Evolutionary conservation across 2,329 filamentous ascomycete genomes (phyloP), one percentile per base, ranked within the genome.

Genomic region (Colletotrichum chrysophilum): DNA sequence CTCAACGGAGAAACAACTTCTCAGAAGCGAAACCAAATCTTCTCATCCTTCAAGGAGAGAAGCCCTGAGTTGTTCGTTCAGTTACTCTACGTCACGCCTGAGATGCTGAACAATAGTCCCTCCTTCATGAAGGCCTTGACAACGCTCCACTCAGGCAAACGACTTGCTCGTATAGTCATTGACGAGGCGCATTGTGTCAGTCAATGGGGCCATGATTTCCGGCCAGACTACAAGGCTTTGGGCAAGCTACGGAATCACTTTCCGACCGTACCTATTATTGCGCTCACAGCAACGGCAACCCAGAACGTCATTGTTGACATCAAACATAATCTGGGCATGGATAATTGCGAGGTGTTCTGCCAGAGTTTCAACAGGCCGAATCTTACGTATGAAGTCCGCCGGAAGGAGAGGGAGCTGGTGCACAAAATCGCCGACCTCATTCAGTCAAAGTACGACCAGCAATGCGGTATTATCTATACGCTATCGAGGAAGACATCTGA

Each of bases 171-270:
- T 30, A 92, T 99, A 65, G 97, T 99, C 69, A 98, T 99, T 77
- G 97, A 99, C 79, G 97, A 99, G 86, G 97, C 97, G n/a, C 97
- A 99, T 83, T 99, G 97, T 84, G 96, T 99, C 30, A 98, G 97
- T 84, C 96, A 99, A 87, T 99, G 97, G 97, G 97, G 97, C 1
- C 97, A 99, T 80, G 97, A 99, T 83, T 99, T 99, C 82, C 92
- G 97, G 61, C 96, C 96, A 1, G 96, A 98, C 82, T 99, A 99
- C 87, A 98, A 98, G 84, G 91, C 91, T 34, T 88, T 99, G 5
- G 95, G 96, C 32, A 89, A 92, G 74, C 87, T 98, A 58, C 91
- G 96, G 65, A 84, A 87, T 55, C 91, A 90, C 68, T 96, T 96
- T 79, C 92, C 93, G 1, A 91, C 91, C 3, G 94, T 98, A 4